Evolutionary conservation across 2,329 filamentous ascomycete genomes (phyloP).

Genomic region (Zymoseptoria ardabiliae): DNA sequence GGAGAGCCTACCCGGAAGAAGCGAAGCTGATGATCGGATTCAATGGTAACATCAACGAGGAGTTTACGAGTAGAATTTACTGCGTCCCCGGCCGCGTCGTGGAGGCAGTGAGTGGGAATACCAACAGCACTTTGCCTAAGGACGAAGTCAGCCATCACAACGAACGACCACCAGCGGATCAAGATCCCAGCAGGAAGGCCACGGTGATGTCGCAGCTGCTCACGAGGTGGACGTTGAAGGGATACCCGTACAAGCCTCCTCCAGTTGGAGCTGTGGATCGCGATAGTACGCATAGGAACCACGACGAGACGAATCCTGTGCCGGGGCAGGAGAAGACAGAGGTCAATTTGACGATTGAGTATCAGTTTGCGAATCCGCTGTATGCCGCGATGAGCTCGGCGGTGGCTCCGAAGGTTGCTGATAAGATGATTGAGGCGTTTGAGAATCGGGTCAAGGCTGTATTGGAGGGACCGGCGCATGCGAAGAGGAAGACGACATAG

Average conservation of each 20-base stretch:
- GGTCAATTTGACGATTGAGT: constrained; percentile 69
- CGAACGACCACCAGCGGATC: constrained; percentile 27
- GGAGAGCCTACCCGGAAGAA: constrained; percentile 58
- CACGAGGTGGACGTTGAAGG: constrained; percentile 61
- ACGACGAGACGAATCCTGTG: constrained; percentile 37
- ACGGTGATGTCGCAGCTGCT: constrained; percentile 58
- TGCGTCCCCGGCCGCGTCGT: constrained; percentile 68
- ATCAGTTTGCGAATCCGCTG: constrained; percentile 80
- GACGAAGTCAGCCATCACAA: constrained; percentile 38
- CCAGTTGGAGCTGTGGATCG: constrained; percentile 31
- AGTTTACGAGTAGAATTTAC: constrained; percentile 70
- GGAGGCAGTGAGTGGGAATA: constrained; percentile 65
- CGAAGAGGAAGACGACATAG: neutral
- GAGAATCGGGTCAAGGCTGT: constrained; percentile 66
- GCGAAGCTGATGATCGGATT: constrained; percentile 81
- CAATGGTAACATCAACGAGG: constrained; percentile 71
- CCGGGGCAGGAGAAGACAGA: constrained; percentile 51
- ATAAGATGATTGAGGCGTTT: constrained; percentile 88
- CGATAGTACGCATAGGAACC: constrained; percentile 21
- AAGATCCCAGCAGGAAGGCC: constrained; percentile 30
- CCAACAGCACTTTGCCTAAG: constrained; percentile 38
- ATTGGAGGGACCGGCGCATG: constrained; percentile 21
- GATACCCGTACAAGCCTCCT: constrained; percentile 39
- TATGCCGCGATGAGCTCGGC: constrained; percentile 76
- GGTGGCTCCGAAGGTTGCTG: constrained; percentile 76